Evolutionary conservation across 179 eudicot genomes (phyloP).

Genomic region (Sideroxylon spinosum): DNA sequence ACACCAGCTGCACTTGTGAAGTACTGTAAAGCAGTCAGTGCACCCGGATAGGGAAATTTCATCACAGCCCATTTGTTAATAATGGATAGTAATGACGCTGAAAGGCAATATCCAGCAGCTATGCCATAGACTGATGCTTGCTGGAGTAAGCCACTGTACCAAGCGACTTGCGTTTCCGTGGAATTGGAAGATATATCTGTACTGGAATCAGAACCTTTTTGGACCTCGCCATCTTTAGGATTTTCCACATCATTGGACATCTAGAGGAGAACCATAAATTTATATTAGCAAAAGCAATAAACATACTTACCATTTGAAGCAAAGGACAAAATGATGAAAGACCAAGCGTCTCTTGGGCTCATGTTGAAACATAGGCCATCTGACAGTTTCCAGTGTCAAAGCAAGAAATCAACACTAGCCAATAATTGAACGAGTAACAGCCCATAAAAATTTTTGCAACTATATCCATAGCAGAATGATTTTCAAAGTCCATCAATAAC

Average conservation of each 20-base stretch:
- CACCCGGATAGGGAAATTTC: conserved; percentile 95
- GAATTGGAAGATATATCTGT: conserved; percentile 26
- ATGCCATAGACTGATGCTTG: conserved; percentile 79
- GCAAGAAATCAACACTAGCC: not conserved
- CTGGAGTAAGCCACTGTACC: conserved; percentile 51
- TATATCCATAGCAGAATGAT: not conserved
- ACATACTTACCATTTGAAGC: not conserved
- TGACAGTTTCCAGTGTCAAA: not conserved
- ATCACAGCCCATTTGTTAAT: conserved; percentile 95
- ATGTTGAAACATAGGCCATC: not conserved
- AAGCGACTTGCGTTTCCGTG: conserved; percentile 35
- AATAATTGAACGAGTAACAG: not conserved
- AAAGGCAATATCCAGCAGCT: conserved; percentile 88
- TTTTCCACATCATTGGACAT: conserved; percentile 69
- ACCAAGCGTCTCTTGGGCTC: not conserved
- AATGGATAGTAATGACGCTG: conserved; percentile 86
- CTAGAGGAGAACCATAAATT: conserved; percentile 21
- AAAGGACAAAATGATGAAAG: not conserved
- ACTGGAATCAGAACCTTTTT: conserved; percentile 23
- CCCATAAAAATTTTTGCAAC: not conserved
- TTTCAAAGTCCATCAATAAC: not conserved
- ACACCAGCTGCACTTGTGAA: conserved; percentile 87
- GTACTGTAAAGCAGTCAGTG: conserved; percentile 83
- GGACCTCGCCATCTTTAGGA: conserved; percentile 34
- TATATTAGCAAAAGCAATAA: not conserved